These are phyloP conservation scores for Fagopyrum homotropicum DNA, from an alignment of 148 eudicot genomes.

Conservation along the genomic window DNA sequence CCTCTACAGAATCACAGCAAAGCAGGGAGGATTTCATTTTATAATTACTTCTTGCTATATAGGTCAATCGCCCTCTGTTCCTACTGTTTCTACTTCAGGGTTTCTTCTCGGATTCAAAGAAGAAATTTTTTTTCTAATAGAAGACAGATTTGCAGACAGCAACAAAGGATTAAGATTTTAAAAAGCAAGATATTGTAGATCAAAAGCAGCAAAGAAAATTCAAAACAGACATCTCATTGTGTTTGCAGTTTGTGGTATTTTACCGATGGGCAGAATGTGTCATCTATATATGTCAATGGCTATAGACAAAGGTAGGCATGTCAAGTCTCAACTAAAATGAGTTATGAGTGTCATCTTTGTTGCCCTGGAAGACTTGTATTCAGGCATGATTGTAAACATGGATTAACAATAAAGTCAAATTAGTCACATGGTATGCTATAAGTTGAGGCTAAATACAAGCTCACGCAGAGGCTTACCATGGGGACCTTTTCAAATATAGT, in stretches of 20 bases:
- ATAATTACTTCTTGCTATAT: too few species aligned
- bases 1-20: too few species aligned
- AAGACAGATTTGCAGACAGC: too few species aligned
- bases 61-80: not conserved
- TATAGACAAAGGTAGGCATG: not conserved
- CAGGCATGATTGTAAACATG: not conserved
- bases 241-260: not conserved
- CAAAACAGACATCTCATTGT: not conserved
- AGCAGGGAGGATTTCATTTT: too few species aligned
- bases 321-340: not conserved
- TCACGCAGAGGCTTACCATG: not conserved
- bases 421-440: not conserved
- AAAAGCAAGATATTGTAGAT: not conserved
- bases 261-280: too few species aligned
- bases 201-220: not conserved
- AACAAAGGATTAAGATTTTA: not conserved
- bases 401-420: not conserved
- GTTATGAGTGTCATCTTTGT: not conserved
- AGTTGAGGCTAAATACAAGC: not conserved
- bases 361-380: not conserved
- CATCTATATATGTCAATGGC: not conserved
- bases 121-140: too few species aligned
- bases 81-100: not conserved
- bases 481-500: not conserved
- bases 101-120: too few species aligned